phyloP scores from a whole-genome alignment of 164 flowering plant genomes.

The Brasenia schreberi region DNA sequence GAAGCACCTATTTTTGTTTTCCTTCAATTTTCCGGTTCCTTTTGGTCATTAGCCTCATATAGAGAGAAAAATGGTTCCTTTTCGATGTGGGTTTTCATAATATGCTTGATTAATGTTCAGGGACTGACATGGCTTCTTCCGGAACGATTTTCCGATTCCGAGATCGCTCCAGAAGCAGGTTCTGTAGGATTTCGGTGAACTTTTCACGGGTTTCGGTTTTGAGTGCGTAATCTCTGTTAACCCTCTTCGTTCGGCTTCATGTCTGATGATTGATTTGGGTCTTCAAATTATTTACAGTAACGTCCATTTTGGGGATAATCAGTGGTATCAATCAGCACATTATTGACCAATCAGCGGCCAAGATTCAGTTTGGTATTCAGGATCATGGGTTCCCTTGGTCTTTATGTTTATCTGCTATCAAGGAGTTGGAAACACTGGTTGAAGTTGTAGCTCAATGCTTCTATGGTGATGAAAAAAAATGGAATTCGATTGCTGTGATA shows the following conservation, averaged over 20 bases:
- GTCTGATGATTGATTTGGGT: not conserved
- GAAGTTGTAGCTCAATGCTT: slow-evolving; percentile 81
- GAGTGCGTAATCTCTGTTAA: not conserved
- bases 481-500: slow-evolving; percentile 74
- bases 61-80: not conserved
- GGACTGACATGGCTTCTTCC: slow-evolving; percentile 97
- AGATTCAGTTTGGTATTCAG: slow-evolving; percentile 9
- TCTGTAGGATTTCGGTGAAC: slow-evolving; percentile 85
- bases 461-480: slow-evolving; percentile 79
- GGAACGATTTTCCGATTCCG: slow-evolving; percentile 78
- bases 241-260: not conserved
- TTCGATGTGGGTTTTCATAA: not conserved
- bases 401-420: slow-evolving; percentile 59
- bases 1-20: not conserved
- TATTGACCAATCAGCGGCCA: slow-evolving; percentile 54
- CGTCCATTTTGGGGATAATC: slow-evolving; percentile 63
- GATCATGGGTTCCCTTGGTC: slow-evolving; percentile 58
- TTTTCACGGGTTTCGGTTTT: not conserved
- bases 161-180: slow-evolving; percentile 99
- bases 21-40: not conserved
- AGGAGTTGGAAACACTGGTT: slow-evolving; percentile 83
- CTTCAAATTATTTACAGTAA: slow-evolving; percentile 34
- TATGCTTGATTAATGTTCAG: slow-evolving; percentile 24
- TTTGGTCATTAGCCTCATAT: not conserved
- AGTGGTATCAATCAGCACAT: slow-evolving; percentile 81